Evolutionary conservation across 23 red algal species (phyloP).

Genomic region (Agarophyton chilense): DNA sequence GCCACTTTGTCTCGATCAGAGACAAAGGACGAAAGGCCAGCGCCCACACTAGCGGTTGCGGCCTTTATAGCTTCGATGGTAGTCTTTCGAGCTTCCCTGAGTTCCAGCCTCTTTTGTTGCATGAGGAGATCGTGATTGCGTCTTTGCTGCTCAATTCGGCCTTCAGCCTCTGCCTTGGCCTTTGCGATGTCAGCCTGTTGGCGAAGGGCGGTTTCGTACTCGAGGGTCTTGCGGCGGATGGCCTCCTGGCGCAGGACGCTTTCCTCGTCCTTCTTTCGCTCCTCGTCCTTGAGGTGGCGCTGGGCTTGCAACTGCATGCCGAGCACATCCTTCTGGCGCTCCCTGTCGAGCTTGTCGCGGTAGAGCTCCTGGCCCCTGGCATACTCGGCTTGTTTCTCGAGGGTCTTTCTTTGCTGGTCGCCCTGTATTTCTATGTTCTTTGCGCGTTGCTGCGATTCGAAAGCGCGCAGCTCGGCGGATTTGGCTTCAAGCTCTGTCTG

Average conservation of each 20-base stretch:
- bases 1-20: conserved; percentile 67
- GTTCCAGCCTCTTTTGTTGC: conserved; percentile 58
- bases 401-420: conserved; percentile 75
- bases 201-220: conserved; percentile 82
- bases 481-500: conserved; percentile 70
- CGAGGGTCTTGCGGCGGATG: conserved; percentile 74
- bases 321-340: conserved; percentile 77
- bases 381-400: conserved; percentile 84
- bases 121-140: conserved; percentile 81
- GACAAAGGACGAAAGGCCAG: conserved; percentile 71
- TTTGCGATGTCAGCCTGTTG: conserved; percentile 73
- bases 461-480: conserved; percentile 60
- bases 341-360: conserved; percentile 74
- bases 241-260: conserved; percentile 77
- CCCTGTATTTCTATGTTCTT: conserved; percentile 72
- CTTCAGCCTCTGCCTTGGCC: conserved; percentile 82
- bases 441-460: conserved; percentile 67
- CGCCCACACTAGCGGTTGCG: conserved; percentile 69
- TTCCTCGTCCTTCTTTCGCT: conserved; percentile 86
- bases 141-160: conserved; percentile 76
- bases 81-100: conserved; percentile 76
- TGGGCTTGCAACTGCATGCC: conserved; percentile 72
- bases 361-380: conserved; percentile 71
- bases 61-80: conserved; percentile 66
- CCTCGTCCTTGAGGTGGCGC: conserved; percentile 68